phyloP scores from a whole-genome alignment of 345 rosid species.

The Brassica nigra region DNA sequence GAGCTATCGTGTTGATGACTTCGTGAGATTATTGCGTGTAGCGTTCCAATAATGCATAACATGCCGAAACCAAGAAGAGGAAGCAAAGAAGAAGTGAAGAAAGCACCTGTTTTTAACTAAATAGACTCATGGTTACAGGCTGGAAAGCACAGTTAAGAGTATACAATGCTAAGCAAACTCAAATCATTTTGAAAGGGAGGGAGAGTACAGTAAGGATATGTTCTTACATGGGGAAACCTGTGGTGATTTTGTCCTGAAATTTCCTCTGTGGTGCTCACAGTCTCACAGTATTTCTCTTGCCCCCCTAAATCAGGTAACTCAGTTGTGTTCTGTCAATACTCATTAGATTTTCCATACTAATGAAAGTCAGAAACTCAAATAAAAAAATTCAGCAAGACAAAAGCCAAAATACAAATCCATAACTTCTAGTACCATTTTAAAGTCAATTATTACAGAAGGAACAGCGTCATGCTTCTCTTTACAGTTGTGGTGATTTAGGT shows the following conservation, averaged over 20 bases:
- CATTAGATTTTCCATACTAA: conserved; percentile 28
- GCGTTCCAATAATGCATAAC: conserved; percentile 15
- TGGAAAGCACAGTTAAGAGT: neutral
- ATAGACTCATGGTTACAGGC: conserved; percentile 4
- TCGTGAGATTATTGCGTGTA: conserved; percentile 7
- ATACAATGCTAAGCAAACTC: neutral
- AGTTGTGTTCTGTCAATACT: conserved; percentile 30
- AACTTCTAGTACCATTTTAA: conserved; percentile 31
- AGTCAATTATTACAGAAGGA: conserved; percentile 13
- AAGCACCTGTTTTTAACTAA: conserved; percentile 36
- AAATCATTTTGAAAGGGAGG: neutral
- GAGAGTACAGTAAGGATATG: neutral
- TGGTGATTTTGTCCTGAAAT: conserved; percentile 13
- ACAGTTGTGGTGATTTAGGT: neutral
- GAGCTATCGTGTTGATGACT: conserved; percentile 24
- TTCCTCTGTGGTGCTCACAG: conserved; percentile 4
- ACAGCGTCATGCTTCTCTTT: neutral
- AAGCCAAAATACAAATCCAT: neutral
- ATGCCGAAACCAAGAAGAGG: conserved; percentile 37
- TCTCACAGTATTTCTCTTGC: conserved; percentile 22
- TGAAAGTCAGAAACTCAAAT: conserved; percentile 11
- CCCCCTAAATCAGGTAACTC: conserved; percentile 21
- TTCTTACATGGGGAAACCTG: conserved; percentile 15
- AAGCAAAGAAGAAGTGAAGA: conserved; percentile 27
- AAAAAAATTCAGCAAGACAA: neutral